Evolutionary conservation across 345 rosid genomes (phyloP).

Genomic region (Cardamine occulta): DNA sequence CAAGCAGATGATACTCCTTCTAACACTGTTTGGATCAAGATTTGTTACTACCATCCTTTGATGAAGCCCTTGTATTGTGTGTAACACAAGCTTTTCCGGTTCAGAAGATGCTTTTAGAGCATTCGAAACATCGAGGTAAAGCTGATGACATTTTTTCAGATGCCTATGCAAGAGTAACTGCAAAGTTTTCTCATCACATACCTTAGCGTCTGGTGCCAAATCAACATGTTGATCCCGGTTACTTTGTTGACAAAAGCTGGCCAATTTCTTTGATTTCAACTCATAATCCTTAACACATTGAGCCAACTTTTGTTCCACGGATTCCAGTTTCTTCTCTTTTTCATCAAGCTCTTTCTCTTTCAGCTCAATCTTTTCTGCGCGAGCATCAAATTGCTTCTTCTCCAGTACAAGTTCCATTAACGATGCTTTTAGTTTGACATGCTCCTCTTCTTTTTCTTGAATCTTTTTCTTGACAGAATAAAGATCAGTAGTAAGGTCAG

Average conservation of each 20-base stretch:
- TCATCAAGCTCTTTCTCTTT: slow-evolving; percentile 42
- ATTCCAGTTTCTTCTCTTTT: slow-evolving; percentile 30
- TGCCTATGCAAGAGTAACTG: slow-evolving; percentile 55
- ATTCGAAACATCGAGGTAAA: slow-evolving; percentile 39
- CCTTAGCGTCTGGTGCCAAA: slow-evolving; percentile 11
- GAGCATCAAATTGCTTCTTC: slow-evolving; percentile 40
- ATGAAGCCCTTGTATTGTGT: slow-evolving; percentile 55
- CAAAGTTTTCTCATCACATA: slow-evolving; percentile 50
- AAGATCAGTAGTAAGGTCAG: slow-evolving; percentile 32
- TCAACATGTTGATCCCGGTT: slow-evolving; percentile 29
- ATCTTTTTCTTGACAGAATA: slow-evolving; percentile 22
- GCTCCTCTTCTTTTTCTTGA: slow-evolving; percentile 37
- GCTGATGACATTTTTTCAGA: slow-evolving; percentile 39
- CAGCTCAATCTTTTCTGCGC: slow-evolving; percentile 24
- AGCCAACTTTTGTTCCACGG: slow-evolving; percentile 6
- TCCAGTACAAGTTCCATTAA: slow-evolving; percentile 34
- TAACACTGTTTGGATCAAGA: slow-evolving; percentile 44
- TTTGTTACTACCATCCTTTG: slow-evolving; percentile 37
- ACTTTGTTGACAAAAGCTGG: slow-evolving; percentile 25
- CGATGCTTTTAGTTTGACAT: slow-evolving; percentile 32
- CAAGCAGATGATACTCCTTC: slow-evolving; percentile 53
- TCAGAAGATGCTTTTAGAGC: slow-evolving; percentile 45
- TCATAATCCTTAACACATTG: slow-evolving; percentile 33
- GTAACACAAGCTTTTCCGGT: slow-evolving; percentile 68
- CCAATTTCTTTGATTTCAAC: slow-evolving; percentile 20